phyloP scores from a whole-genome alignment of 2,329 filamentous ascomycete genomes.

The Fusarium redolens region DNA sequence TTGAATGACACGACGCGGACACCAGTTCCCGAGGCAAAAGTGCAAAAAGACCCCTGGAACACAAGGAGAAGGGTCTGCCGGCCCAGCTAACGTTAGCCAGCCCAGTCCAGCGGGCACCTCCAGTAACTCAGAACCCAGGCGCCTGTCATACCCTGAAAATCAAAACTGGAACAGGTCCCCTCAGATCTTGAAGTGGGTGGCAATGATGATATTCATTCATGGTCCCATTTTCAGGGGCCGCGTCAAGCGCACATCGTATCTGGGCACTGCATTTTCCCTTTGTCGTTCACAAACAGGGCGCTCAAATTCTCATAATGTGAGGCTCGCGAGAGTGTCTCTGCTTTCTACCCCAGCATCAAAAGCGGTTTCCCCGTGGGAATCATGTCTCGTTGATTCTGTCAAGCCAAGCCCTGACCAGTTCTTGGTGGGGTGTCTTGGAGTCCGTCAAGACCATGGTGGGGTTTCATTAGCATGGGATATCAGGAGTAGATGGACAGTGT shows the following conservation, averaged over 20 bases:
- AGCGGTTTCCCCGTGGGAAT: constrained; percentile 26
- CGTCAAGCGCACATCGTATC: constrained; percentile 6
- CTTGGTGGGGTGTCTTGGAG: constrained; percentile 38
- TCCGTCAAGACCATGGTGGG: constrained; percentile 23
- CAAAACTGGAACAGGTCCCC: neutral
- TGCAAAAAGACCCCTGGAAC: constrained; percentile 33
- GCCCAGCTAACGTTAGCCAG: neutral
- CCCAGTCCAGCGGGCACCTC: neutral
- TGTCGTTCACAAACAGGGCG: neutral
- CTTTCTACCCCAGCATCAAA: constrained; percentile 11
- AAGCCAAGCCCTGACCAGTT: constrained; percentile 13
- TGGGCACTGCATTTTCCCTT: neutral
- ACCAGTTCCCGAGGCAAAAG: constrained; percentile 29
- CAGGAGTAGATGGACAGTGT: constrained; percentile 19
- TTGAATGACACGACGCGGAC: constrained; percentile 23
- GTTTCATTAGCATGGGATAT: constrained; percentile 28
- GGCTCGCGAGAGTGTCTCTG: constrained; percentile 24
- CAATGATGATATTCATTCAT: constrained; percentile 26
- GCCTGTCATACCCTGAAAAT: constrained; percentile 31
- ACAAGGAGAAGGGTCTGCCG: constrained; percentile 26
- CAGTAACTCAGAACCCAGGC: neutral
- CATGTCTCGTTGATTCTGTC: constrained; percentile 35
- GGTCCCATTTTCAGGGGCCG: constrained; percentile 22
- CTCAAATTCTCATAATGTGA: neutral
- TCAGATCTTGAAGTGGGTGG: constrained; percentile 26